Percentiles rank a stretch among this genome's conserved stretches.
Evolutionary conservation across 305 asterid genomes (phyloP).

Genomic region (Solanum hybrid): DNA sequence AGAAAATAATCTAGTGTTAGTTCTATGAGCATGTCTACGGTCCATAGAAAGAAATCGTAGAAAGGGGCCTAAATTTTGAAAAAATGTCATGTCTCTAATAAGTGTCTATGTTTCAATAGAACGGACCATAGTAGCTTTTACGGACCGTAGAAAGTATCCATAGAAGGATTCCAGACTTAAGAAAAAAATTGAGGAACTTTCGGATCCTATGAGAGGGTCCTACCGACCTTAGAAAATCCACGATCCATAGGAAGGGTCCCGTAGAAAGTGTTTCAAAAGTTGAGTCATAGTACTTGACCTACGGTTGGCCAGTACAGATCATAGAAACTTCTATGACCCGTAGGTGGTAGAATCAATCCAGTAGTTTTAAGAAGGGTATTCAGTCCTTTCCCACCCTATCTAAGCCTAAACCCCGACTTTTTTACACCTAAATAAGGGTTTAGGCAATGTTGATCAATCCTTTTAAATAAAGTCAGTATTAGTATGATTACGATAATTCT

Average conservation of each 20-base stretch:
- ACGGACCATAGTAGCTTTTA: no score
- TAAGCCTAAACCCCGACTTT: neutral
- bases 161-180: neutral
- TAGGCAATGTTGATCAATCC: neutral
- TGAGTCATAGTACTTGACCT: neutral
- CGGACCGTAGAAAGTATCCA: neutral
- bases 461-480: no score
- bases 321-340: no score
- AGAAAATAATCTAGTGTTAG: neutral
- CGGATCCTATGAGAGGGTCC: neutral
- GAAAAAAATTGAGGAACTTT: neutral
- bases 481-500: no score
- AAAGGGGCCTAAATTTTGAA: neutral
- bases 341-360: neutral
- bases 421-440: neutral
- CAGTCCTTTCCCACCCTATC: neutral
- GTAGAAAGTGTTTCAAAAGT: neutral
- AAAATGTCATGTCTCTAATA: neutral
- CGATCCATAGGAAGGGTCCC: neutral
- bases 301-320: neutral
- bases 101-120: neutral
- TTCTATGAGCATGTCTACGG: no score
- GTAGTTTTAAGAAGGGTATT: neutral
- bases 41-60: neutral
- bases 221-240: neutral